Base-by-base conservation (phyloP, 495 filamentous ascomycete species). In the Aspergillus ostianus region DNA sequence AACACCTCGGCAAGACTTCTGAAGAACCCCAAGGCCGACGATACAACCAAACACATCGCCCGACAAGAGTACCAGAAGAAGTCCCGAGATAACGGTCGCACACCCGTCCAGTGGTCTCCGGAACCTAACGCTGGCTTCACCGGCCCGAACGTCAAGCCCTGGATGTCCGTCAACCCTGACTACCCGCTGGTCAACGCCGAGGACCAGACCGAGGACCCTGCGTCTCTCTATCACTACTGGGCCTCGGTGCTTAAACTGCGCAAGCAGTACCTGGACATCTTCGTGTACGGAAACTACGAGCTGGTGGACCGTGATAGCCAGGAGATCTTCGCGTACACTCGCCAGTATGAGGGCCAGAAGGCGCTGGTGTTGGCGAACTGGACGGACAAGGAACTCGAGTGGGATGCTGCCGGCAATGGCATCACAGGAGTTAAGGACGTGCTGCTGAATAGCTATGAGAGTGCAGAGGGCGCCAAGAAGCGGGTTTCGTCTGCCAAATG, bases 111-210 rank as follows among this genome's bases (percentile, higher is more conserved):
- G 61, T 86, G 83, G 84, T 69, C 76, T 47, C 55, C 69, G 26
- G 71, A 67, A 0, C 67, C 74, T 0, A 80, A 85, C 58, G 82
- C 68, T 2, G 84, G 84, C 3, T 86, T 84, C 64, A 81, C 78
- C 2, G 67, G 69, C 53, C 71, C 77, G 2, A 73, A 70, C 15
- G 80, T 76, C 19, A 80, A 78, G 57, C 83, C 85, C 3, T 88
- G 85, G 85, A 87, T 87, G 84, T 78, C 82, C 3, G 77, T 83
- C 29, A 81, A 86, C 69, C 78, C 83, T 17, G 68, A 83, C 58
- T 83, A 81, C 56, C 54, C 36, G 3, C 62, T 68, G 9, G 67
- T 79, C 69, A 88, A 87, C 55, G 84, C 78, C 30, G 77, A 77
- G 21, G 69, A 69, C 1, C 80, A 86, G 59, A 68, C 75, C 49